Conservation (phyloP, 1,284 basidiomycete species). For the Cystobasidiaceae sp. region DNA sequence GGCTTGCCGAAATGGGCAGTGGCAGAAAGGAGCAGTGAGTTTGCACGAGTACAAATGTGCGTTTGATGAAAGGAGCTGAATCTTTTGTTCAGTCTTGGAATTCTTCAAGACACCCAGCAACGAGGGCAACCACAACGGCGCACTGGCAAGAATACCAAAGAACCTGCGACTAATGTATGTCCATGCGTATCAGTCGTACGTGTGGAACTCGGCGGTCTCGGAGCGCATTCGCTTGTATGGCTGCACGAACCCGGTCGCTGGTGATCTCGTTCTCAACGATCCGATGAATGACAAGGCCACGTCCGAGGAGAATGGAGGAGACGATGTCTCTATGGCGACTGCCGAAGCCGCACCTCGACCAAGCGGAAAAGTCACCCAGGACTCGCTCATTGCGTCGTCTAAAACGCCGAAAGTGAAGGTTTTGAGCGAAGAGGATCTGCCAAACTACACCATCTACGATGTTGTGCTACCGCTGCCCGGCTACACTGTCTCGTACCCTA, state of each 20-base stretch:
- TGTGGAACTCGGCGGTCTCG: constrained; percentile 95
- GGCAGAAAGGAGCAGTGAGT: constrained; percentile 69
- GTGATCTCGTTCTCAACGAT: constrained; percentile 78
- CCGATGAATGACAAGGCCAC: no score
- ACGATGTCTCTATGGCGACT: no score
- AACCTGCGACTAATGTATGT: constrained; percentile 95
- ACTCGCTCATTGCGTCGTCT: constrained; percentile 33
- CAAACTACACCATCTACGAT: constrained; percentile 80
- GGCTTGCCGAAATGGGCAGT: constrained; percentile 82
- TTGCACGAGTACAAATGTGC: background rate
- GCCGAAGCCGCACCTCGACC: constrained; percentile 43
- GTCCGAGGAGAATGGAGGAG: no score
- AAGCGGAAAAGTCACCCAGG: constrained; percentile 13
- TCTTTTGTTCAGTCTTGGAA: constrained; percentile 58
- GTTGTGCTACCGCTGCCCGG: constrained; percentile 94
- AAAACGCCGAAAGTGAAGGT: constrained; percentile 61
- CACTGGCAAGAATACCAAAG: constrained; percentile 88
- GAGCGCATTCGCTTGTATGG: constrained; percentile 80
- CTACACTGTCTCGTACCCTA: constrained; percentile 84
- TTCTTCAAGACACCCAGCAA: constrained; percentile 74
- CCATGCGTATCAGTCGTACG: constrained; percentile 96
- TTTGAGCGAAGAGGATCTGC: constrained; percentile 67
- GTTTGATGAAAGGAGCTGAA: background rate
- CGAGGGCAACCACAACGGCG: constrained; percentile 63
- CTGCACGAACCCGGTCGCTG: constrained; percentile 67